Conservation (phyloP, 345 rosid species). For the Trapa bicornis region DNA sequence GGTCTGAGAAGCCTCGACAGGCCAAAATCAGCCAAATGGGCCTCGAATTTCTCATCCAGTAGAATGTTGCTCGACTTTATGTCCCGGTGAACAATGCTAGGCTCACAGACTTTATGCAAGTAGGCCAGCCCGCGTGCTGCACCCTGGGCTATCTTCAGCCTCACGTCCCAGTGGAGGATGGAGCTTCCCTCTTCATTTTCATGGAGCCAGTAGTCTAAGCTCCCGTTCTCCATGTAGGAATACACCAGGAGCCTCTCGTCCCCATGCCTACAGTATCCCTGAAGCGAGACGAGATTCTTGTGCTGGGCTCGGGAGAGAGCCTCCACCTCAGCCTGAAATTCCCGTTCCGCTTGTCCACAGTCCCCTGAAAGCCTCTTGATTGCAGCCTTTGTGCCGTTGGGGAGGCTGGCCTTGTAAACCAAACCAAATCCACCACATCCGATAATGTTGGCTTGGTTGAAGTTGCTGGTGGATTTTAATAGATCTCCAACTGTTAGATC, state of each 20-base stretch:
- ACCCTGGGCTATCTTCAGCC: constrained; percentile 81
- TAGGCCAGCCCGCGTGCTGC: constrained; percentile 75
- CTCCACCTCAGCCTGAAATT: constrained; percentile 92
- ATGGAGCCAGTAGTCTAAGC: constrained; percentile 96
- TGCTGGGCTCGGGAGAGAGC: constrained; percentile 91
- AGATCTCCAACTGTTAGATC: constrained; percentile 60
- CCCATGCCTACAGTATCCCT: constrained; percentile 82
- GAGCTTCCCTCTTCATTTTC: constrained; percentile 51
- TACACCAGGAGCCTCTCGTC: constrained; percentile 61
- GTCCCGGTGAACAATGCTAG: constrained; percentile 75
- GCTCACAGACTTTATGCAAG: constrained; percentile 76
- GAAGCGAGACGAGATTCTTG: constrained; percentile 83
- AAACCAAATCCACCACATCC: constrained; percentile 98
- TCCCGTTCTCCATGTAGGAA: constrained; percentile 95
- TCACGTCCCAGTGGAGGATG: constrained; percentile 51
- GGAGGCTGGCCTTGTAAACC: constrained; percentile 73
- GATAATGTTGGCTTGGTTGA: constrained; percentile 82
- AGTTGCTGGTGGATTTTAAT: constrained; percentile 72
- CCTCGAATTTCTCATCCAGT: constrained; percentile 66
- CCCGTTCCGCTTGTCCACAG: constrained; percentile 92
- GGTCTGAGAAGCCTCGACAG: constrained; percentile 86
- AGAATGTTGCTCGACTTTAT: constrained; percentile 87
- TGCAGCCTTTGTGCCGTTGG: constrained; percentile 69
- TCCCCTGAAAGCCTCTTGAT: constrained; percentile 89
- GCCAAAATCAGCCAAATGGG: constrained; percentile 96